These are phyloP conservation scores for Cercospora berteroae DNA, from an alignment of 2,329 filamentous ascomycete species.

Conservation along the genomic window DNA sequence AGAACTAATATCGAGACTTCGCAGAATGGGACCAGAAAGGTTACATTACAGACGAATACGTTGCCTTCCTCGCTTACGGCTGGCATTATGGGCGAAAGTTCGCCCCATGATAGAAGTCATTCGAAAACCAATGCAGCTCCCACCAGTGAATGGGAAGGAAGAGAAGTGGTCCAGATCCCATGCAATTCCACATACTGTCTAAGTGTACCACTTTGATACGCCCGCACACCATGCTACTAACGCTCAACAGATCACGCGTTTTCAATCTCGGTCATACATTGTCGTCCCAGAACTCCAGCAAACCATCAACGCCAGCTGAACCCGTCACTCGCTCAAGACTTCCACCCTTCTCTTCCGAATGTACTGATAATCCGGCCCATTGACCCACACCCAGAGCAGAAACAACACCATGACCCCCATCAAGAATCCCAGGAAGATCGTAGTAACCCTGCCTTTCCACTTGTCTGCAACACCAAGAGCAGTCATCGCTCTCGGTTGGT, in stretches of 20 bases:
- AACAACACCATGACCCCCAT: not conserved
- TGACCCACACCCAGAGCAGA: not conserved
- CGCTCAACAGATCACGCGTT: not conserved
- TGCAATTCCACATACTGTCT: not conserved
- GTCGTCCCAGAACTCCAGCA: not conserved
- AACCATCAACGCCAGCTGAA: not conserved
- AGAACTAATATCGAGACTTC: constrained; percentile 28
- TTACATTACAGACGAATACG: constrained; percentile 36
- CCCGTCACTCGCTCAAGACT: not conserved
- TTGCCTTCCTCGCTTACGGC: constrained; percentile 35
- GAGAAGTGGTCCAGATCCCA: not conserved
- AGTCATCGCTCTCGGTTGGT: not conserved
- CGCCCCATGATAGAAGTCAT: not conserved
- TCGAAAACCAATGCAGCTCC: not conserved
- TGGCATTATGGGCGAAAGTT: constrained; percentile 31
- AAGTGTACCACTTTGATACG: not conserved
- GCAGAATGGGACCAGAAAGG: constrained; percentile 33
- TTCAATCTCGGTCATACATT: not conserved
- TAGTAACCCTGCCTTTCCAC: not conserved
- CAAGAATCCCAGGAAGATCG: not conserved
- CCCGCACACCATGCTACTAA: not conserved
- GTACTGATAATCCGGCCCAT: constrained; percentile 8
- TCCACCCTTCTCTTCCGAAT: constrained; percentile 3
- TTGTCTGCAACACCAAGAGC: not conserved
- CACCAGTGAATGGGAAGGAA: not conserved